These are phyloP conservation scores for Recurvomyces mirabilis DNA, from an alignment of 495 filamentous ascomycete species.

Conservation along the genomic window DNA sequence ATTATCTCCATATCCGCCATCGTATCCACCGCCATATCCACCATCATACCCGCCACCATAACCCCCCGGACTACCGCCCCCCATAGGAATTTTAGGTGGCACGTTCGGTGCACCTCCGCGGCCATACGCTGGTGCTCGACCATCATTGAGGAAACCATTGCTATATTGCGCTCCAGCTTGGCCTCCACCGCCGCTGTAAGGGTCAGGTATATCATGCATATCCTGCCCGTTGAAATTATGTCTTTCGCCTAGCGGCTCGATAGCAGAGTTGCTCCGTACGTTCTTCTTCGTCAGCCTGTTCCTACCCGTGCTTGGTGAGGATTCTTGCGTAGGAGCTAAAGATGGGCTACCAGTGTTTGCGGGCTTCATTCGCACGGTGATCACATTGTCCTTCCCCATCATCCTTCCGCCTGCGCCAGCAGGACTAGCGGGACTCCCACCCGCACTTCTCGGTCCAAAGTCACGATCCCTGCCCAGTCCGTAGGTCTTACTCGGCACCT, in stretches of 20 bases:
- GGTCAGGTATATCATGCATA: conserved; percentile 4
- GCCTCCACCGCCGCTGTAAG: conserved; percentile 4
- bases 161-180: no score
- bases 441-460: conserved; percentile 12
- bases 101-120: conserved; percentile 1
- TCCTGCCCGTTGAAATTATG: conserved; percentile 8
- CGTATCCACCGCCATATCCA: no score
- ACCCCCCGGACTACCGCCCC: no score
- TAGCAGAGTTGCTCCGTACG: neutral
- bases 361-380: conserved; percentile 13
- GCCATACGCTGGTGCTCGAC: conserved; percentile 1
- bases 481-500: conserved; percentile 17
- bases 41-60: no score
- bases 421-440: neutral
- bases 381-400: conserved; percentile 13
- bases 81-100: conserved; percentile 5
- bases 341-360: neutral
- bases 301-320: neutral
- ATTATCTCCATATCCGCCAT: no score
- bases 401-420: neutral
- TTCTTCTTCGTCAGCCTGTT: conserved; percentile 13
- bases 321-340: neutral
- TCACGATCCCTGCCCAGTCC: conserved; percentile 18
- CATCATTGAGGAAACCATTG: conserved; percentile 5
- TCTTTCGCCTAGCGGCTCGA: conserved; percentile 6